phyloP scores from a whole-genome alignment of 2,329 filamentous ascomycete genomes.

The Diaporthe batatas region DNA sequence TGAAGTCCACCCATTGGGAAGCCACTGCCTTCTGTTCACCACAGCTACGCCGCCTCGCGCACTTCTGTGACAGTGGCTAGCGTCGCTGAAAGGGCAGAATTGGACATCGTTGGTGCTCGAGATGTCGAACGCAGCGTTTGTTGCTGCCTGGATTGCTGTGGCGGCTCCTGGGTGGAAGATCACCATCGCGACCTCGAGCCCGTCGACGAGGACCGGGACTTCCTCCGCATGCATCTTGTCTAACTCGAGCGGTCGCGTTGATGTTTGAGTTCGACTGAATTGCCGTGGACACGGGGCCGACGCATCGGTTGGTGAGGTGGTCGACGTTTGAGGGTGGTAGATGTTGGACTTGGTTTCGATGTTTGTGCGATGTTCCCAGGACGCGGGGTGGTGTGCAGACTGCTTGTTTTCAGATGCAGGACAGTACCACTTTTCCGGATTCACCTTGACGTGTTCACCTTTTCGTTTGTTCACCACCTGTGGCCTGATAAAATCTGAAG shows the following conservation, averaged over 20 bases:
- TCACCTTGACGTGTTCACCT: too few species aligned
- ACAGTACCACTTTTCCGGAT: too few species aligned
- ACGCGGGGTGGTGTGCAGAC: too few species aligned
- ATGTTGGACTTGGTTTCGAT: too few species aligned
- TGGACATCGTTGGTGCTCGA: neutral
- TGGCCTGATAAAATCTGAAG: too few species aligned
- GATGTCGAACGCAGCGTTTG: neutral
- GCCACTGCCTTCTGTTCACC: neutral
- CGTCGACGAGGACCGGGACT: neutral
- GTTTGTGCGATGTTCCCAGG: too few species aligned
- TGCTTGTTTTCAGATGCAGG: too few species aligned
- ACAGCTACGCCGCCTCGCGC: neutral
- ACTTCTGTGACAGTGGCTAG: rapidly evolving
- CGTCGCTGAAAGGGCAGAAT: neutral
- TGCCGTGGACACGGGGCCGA: too few species aligned
- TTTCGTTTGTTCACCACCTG: too few species aligned
- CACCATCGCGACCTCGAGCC: neutral
- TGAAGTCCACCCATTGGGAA: neutral
- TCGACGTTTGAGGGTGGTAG: too few species aligned
- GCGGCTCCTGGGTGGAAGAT: neutral
- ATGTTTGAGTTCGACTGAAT: too few species aligned
- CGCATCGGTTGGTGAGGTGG: too few species aligned
- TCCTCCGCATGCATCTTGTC: neutral
- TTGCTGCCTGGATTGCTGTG: neutral
- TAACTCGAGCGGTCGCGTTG: neutral